These are phyloP conservation scores for Solanum sitiens DNA, from an alignment of 257 asterid species.

Conservation along the genomic window DNA sequence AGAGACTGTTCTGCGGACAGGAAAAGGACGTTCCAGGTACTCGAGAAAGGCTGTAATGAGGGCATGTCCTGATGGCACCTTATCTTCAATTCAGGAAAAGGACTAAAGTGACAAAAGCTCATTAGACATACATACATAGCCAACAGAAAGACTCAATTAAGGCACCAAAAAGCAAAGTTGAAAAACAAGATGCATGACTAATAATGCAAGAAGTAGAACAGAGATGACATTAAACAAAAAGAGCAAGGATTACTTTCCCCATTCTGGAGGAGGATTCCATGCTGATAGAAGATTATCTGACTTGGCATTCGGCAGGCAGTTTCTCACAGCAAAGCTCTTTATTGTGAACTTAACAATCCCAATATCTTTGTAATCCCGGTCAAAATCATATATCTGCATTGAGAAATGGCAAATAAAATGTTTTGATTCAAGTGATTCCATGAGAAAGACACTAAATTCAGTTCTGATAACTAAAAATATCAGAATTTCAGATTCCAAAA, in stretches of 20 bases:
- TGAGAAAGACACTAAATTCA: not conserved
- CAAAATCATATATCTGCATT: slow-evolving; percentile 97
- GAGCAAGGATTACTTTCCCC: slow-evolving; percentile 81
- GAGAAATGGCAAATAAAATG: slow-evolving; percentile 7
- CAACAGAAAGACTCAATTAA: not conserved
- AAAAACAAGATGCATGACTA: not conserved
- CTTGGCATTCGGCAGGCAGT: slow-evolving; percentile 88
- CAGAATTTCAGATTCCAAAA: not conserved
- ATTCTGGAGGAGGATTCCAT: slow-evolving; percentile 98
- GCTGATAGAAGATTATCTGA: slow-evolving; percentile 95
- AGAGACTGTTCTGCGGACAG: not conserved
- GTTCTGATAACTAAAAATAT: not conserved
- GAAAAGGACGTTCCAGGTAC: not conserved
- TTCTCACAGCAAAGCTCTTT: slow-evolving; percentile 79
- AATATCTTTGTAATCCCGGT: slow-evolving; percentile 93
- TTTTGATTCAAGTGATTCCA: slow-evolving; percentile 1
- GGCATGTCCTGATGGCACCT: not conserved
- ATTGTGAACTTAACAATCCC: slow-evolving; percentile 94
- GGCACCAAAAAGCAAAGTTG: not conserved
- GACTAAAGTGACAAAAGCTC: not conserved
- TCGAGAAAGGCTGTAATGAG: not conserved
- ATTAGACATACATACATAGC: not conserved
- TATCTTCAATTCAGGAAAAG: not conserved
- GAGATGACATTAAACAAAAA: not conserved
- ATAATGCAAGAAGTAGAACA: not conserved